phyloP scores from a whole-genome alignment of 495 filamentous ascomycete species.

The Parathielavia hyrcaniae region DNA sequence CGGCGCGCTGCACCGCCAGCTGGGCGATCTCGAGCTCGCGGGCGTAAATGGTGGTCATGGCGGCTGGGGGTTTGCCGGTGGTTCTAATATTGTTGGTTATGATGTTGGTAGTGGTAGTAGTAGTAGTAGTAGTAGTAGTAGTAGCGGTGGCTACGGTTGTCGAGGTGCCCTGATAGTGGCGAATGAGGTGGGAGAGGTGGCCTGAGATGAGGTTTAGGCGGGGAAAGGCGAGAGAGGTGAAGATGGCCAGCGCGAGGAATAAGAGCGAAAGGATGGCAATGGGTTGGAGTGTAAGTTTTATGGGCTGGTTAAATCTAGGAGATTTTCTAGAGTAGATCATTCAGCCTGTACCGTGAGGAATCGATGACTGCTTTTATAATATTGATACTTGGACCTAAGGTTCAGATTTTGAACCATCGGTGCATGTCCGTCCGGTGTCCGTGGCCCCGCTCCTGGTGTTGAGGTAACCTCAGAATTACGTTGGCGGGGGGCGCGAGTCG shows the following conservation, averaged over 20 bases:
- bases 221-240: slow-evolving; percentile 13
- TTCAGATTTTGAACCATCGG: not conserved
- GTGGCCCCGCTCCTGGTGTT: not conserved
- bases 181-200: slow-evolving; percentile 4
- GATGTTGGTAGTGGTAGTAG: too few relatives aligned
- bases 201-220: slow-evolving; percentile 17
- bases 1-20: slow-evolving; percentile 85
- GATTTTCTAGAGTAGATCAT: not conserved
- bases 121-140: slow-evolving; percentile 17
- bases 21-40: slow-evolving; percentile 81
- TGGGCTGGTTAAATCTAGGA: not conserved
- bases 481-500: too few relatives aligned
- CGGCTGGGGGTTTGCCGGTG: too few relatives aligned
- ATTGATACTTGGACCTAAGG: not conserved
- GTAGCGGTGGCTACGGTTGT: slow-evolving; percentile 2
- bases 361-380: slow-evolving; percentile 1
- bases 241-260: slow-evolving; percentile 26
- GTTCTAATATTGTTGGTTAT: too few relatives aligned
- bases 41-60: slow-evolving; percentile 48
- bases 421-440: not conserved
- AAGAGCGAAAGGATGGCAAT: slow-evolving; percentile 15
- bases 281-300: not conserved
- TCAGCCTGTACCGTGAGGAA: not conserved
- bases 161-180: not conserved
- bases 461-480: too few relatives aligned